A percentile compares a stretch with the other conserved stretches of the same genome.
Conservation (phyloP, 371 early-diverging fungal species). For the Syncephalis fuscata region DNA sequence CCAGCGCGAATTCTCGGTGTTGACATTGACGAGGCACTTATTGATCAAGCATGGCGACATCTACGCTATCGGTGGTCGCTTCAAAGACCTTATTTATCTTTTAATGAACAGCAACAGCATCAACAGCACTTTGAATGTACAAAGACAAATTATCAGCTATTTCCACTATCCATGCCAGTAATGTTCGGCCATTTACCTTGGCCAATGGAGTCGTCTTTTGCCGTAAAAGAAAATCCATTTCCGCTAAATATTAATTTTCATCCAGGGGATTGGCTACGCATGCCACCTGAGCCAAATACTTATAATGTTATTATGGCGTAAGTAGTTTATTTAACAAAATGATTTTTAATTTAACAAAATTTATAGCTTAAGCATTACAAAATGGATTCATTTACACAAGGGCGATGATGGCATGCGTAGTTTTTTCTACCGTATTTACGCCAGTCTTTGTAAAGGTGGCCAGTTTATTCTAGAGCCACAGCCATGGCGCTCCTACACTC, state of each 20-base stretch:
- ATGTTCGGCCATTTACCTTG: too few species aligned
- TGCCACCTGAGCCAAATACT: not conserved
- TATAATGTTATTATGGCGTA: constrained; percentile 1
- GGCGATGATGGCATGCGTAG: constrained; percentile 20
- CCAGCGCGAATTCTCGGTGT: constrained; percentile 39
- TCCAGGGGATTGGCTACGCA: constrained; percentile 1
- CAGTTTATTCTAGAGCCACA: constrained; percentile 51
- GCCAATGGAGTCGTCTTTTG: not conserved
- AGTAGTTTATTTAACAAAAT: not conserved
- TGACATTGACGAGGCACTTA: constrained; percentile 57
- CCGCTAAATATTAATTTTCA: constrained; percentile 1
- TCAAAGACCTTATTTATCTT: not conserved
- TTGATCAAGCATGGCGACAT: constrained; percentile 34
- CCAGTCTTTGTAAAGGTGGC: too few species aligned
- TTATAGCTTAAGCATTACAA: constrained; percentile 2
- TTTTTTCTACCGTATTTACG: too few species aligned
- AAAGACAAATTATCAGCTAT: not conserved
- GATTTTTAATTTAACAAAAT: not conserved
- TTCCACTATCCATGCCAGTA: too few species aligned
- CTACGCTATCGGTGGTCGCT: not conserved
- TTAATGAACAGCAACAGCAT: not conserved
- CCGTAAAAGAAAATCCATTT: not conserved
- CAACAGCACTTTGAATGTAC: not conserved
- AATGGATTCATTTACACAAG: constrained; percentile 24
- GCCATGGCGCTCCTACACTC: constrained; percentile 13